phyloP scores from a whole-genome alignment of 1,139 yeast species.

The Magnusiomyces clavatus region DNA sequence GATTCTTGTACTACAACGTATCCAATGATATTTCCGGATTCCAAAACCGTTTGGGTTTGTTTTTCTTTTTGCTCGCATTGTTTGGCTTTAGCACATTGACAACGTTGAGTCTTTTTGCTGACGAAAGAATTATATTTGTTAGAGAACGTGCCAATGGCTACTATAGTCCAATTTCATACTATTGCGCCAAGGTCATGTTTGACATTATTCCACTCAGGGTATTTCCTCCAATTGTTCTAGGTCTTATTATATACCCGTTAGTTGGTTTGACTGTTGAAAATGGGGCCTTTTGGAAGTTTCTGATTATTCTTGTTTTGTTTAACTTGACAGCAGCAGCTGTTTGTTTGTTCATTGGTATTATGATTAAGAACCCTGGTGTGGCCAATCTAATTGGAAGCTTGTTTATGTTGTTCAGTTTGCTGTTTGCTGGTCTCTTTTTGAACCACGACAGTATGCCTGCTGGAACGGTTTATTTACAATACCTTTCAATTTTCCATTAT shows the following conservation, averaged over 20 bases:
- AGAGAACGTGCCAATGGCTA: constrained; percentile 93
- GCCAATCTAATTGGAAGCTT: constrained; percentile 86
- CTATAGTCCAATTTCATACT: constrained; percentile 80
- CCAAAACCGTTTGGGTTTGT: constrained; percentile 88
- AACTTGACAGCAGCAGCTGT: constrained; percentile 82
- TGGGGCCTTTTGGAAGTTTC: constrained; percentile 66
- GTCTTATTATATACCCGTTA: constrained; percentile 85
- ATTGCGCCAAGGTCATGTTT: constrained; percentile 74
- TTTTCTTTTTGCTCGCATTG: constrained; percentile 80
- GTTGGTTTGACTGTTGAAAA: constrained; percentile 79
- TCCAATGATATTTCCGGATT: constrained; percentile 89
- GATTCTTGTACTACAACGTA: constrained; percentile 73
- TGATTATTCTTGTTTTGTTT: constrained; percentile 65
- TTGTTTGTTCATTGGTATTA: constrained; percentile 77
- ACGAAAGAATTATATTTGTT: constrained; percentile 79
- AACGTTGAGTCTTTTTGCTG: constrained; percentile 79
- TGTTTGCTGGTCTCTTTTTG: constrained; percentile 89
- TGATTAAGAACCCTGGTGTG: constrained; percentile 84
- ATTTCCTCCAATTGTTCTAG: constrained; percentile 76
- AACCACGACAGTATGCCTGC: constrained; percentile 69
- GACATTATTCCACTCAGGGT: constrained; percentile 86
- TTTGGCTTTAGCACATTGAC: constrained; percentile 93
- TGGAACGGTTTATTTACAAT: constrained; percentile 72
- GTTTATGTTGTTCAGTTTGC: constrained; percentile 69
- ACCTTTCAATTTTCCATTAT: constrained; percentile 85